phyloP scores from a whole-genome alignment of 2,329 filamentous ascomycete genomes.

The Fusarium globosum region DNA sequence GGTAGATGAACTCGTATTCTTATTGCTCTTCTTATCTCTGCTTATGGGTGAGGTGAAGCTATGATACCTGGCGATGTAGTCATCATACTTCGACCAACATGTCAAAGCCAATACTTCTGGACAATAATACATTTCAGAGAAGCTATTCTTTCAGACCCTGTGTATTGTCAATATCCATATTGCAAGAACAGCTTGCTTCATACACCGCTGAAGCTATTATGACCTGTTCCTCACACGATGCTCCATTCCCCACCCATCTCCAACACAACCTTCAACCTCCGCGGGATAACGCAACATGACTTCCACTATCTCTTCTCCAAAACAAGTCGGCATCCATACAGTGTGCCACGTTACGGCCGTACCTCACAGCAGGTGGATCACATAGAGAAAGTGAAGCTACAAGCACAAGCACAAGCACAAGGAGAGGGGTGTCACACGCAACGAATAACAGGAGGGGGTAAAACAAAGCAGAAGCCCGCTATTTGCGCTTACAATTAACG shows the following conservation, averaged over 20 bases:
- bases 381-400: not conserved
- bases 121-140: not conserved
- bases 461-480: slow-evolving; percentile 37
- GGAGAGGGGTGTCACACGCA: slow-evolving; percentile 21
- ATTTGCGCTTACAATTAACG: slow-evolving; percentile 17
- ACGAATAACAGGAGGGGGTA: slow-evolving; percentile 39
- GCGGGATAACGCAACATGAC: not conserved
- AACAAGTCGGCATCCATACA: not conserved
- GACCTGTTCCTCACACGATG: slow-evolving; percentile 38
- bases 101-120: not conserved
- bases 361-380: slow-evolving; percentile 11
- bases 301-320: not conserved
- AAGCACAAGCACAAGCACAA: not conserved
- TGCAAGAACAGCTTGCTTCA: not conserved
- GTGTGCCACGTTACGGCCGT: slow-evolving; percentile 4
- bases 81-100: not conserved
- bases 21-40: not conserved
- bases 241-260: slow-evolving; percentile 16
- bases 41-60: not conserved
- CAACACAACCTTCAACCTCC: slow-evolving; percentile 1
- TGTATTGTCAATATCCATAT: not conserved
- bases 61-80: not conserved
- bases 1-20: not conserved
- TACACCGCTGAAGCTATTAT: slow-evolving; percentile 25
- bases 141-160: not conserved